Conservation (phyloP, 371 early-diverging fungal species). For the Mortierella sp. region DNA sequence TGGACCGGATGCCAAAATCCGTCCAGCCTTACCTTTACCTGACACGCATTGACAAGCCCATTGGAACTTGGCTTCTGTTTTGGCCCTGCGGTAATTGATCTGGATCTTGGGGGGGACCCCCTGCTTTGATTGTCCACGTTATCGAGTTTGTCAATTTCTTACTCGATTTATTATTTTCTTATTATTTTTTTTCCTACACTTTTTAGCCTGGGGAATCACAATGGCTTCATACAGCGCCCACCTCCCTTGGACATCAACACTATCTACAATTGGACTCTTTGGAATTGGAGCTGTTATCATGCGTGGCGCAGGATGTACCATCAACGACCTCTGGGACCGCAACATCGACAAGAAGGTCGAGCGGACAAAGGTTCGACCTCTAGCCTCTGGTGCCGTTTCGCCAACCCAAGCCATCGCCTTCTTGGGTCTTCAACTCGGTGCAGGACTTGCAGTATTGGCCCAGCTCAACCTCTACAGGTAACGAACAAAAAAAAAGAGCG, state of each 20-base stretch:
- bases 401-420: constrained; percentile 83
- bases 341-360: constrained; percentile 91
- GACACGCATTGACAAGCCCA: constrained; percentile 91
- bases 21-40: constrained; percentile 82
- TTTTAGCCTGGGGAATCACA: constrained; percentile 83
- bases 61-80: constrained; percentile 92
- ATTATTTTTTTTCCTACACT: neutral
- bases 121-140: neutral
- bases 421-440: constrained; percentile 83
- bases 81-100: constrained; percentile 85
- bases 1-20: constrained; percentile 61
- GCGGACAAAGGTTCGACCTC: constrained; percentile 87
- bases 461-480: constrained; percentile 83
- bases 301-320: constrained; percentile 97
- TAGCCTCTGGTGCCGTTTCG: constrained; percentile 86
- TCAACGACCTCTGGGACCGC: constrained; percentile 97
- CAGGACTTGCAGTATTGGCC: constrained; percentile 84
- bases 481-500: neutral
- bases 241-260: constrained; percentile 65
- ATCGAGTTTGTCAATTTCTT: neutral
- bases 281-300: constrained; percentile 92
- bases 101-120: too few species aligned
- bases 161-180: neutral
- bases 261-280: constrained; percentile 85
- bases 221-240: constrained; percentile 82